Evolutionary conservation across 176 grass and related monocot genomes (phyloP).

Genomic region (Poa pratensis): DNA sequence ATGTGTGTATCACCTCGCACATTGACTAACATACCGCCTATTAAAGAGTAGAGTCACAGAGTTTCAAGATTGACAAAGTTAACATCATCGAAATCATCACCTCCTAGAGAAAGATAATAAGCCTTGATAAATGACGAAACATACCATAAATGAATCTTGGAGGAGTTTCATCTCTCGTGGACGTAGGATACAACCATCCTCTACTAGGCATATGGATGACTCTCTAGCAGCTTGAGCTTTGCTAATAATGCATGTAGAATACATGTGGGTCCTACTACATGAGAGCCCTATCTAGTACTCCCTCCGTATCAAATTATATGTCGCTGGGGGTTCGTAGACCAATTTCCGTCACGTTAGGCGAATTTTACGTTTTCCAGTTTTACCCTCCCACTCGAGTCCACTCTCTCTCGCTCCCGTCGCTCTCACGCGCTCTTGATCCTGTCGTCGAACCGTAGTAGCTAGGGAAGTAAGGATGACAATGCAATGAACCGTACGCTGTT

Average conservation of each 20-base stretch:
- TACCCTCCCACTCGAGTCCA: too few relatives aligned
- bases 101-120: neutral
- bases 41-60: neutral
- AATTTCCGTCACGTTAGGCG: too few relatives aligned
- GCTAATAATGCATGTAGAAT: neutral
- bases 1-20: neutral
- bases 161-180: neutral
- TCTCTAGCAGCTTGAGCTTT: neutral
- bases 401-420: too few relatives aligned
- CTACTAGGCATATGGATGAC: neutral
- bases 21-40: neutral
- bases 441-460: too few relatives aligned
- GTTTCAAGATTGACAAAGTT: neutral
- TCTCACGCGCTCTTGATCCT: too few relatives aligned
- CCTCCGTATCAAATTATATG: too few relatives aligned
- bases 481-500: neutral
- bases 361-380: too few relatives aligned
- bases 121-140: neutral
- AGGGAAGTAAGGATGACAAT: neutral
- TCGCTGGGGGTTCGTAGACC: too few relatives aligned
- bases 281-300: neutral
- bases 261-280: neutral
- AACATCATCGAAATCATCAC: neutral
- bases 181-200: neutral
- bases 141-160: neutral